Conservation (phyloP, 352 stramenopile genomes). For the Pythium phragmiticola region DNA sequence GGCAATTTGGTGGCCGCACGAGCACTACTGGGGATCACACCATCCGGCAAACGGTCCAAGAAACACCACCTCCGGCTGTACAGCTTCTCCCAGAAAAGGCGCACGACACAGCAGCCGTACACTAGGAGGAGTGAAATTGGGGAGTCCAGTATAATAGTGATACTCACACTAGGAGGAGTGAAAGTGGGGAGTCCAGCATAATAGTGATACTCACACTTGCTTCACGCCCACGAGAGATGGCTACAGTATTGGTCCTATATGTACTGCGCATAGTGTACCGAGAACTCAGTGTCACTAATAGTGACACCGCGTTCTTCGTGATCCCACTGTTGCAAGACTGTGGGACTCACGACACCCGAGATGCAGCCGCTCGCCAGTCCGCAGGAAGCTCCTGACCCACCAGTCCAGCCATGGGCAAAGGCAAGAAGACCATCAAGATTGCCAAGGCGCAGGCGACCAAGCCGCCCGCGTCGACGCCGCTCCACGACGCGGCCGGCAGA, state of each 20-base stretch:
- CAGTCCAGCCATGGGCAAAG: constrained; percentile 1
- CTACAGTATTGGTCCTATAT: neutral
- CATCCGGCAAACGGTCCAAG: neutral
- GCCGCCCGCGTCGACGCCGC: constrained; percentile 8
- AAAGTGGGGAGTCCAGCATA: no score
- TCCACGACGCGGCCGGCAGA: constrained; percentile 3
- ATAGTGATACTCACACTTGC: no score
- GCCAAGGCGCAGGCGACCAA: constrained; percentile 2
- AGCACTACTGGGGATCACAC: neutral
- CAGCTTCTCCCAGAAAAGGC: neutral
- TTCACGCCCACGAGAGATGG: neutral
- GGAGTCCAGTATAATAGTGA: no score
- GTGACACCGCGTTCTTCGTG: neutral
- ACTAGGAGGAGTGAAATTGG: no score
- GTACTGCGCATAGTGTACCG: neutral
- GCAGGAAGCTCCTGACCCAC: neutral
- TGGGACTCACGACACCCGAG: neutral
- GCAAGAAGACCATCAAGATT: neutral
- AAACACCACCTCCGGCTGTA: no score
- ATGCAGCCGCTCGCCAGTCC: neutral
- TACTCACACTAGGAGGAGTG: no score
- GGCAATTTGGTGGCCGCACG: neutral
- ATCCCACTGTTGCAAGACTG: neutral
- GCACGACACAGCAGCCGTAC: neutral
- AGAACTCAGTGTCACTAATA: neutral